Evolutionary conservation across 805 yeast species (phyloP).

Genomic region (Isabelozyma pseudorhagii): DNA sequence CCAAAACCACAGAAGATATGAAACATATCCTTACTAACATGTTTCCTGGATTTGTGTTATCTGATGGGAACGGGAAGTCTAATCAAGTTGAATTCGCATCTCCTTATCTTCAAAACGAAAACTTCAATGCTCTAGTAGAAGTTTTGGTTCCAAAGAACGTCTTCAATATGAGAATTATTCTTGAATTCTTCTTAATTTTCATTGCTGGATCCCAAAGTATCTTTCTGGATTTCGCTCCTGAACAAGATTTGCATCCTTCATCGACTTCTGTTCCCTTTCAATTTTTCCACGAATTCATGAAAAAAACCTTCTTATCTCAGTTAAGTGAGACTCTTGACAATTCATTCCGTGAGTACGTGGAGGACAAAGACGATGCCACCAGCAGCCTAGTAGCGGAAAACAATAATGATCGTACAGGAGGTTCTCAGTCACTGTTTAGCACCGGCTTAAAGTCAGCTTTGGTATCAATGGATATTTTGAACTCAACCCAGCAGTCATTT

Average conservation of each 20-base stretch:
- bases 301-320: conserved; percentile 57
- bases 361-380: conserved; percentile 7
- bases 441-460: conserved; percentile 21
- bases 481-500: conserved; percentile 2
- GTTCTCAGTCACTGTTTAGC: conserved; percentile 1
- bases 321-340: conserved; percentile 53
- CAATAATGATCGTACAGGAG: conserved; percentile 1
- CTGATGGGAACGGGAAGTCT: conserved; percentile 13
- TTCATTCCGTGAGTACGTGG: conserved; percentile 46
- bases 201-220: conserved; percentile 52
- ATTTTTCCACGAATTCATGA: conserved; percentile 67
- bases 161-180: conserved; percentile 73
- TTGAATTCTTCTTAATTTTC: conserved; percentile 71
- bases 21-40: conserved; percentile 49
- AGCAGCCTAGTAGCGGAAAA: conserved; percentile 10
- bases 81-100: conserved; percentile 14
- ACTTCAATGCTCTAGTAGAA: conserved; percentile 54
- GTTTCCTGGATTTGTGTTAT: conserved; percentile 63
- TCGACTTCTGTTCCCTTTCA: conserved; percentile 13
- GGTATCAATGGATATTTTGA: conserved; percentile 34
- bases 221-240: conserved; percentile 13
- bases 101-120: conserved; percentile 59
- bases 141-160: conserved; percentile 67
- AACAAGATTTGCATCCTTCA: background rate
- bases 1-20: conserved; percentile 26